phyloP scores from a whole-genome alignment of 2,329 filamentous ascomycete genomes.

The Fusarium humuli region DNA sequence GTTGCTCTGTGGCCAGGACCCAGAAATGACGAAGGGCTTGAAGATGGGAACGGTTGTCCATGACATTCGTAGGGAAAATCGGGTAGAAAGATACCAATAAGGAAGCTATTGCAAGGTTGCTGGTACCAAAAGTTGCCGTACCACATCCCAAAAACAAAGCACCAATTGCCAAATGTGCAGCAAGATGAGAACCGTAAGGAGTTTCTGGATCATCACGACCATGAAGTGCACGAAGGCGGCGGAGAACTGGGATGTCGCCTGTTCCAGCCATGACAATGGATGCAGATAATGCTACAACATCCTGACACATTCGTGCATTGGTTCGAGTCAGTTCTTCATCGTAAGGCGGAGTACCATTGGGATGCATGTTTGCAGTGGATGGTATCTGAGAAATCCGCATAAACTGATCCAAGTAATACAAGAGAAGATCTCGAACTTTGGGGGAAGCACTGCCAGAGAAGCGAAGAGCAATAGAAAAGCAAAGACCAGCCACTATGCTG shows the following conservation, averaged over 20 bases:
- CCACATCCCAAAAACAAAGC: slow-evolving; percentile 92
- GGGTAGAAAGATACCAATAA: slow-evolving; percentile 94
- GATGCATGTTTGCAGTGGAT: slow-evolving; percentile 44
- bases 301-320: slow-evolving; percentile 90
- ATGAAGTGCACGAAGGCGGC: slow-evolving; percentile 87
- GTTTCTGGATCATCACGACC: slow-evolving; percentile 86
- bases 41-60: slow-evolving; percentile 93
- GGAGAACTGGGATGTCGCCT: slow-evolving; percentile 86
- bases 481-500: slow-evolving; percentile 89
- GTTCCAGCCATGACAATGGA: slow-evolving; percentile 96
- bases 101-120: slow-evolving; percentile 85
- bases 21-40: slow-evolving; percentile 98
- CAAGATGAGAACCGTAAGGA: slow-evolving; percentile 93
- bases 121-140: slow-evolving; percentile 90
- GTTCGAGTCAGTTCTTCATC: slow-evolving; percentile 86
- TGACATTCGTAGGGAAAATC: slow-evolving; percentile 86
- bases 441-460: slow-evolving; percentile 78
- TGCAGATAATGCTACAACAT: slow-evolving; percentile 82
- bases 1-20: slow-evolving; percentile 90
- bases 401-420: slow-evolving; percentile 88
- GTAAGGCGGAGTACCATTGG: slow-evolving; percentile 65
- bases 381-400: slow-evolving; percentile 78
- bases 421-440: slow-evolving; percentile 80
- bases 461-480: slow-evolving; percentile 80
- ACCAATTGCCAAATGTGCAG: slow-evolving; percentile 91